phyloP scores from a whole-genome alignment of 257 asterid genomes.

The Solanum chiquidenum region DNA sequence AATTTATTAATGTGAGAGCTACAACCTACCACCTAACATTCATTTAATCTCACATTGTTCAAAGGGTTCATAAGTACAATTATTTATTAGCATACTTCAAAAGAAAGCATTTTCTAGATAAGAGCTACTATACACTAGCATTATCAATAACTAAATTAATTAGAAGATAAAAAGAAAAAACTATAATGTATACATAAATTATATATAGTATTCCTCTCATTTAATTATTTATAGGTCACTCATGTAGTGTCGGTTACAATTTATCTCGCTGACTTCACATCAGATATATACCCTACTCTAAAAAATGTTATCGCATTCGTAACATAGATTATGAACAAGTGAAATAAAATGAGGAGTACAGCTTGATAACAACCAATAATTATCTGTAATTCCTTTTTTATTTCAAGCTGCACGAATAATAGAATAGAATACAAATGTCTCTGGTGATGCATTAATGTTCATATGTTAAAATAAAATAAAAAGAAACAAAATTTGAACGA shows the following conservation, averaged over 20 bases:
- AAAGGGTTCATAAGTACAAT: neutral
- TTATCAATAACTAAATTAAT: neutral
- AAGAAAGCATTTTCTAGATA: neutral
- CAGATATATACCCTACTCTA: too few relatives aligned
- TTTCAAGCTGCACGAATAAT: slow-evolving; percentile 13
- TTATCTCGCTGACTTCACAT: neutral
- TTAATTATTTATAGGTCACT: neutral
- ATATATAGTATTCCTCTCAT: neutral
- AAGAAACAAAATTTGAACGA: slow-evolving; percentile 12
- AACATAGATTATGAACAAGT: neutral
- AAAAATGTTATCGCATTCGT: too few relatives aligned
- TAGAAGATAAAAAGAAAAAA: neutral
- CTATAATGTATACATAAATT: neutral
- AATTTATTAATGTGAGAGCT: neutral
- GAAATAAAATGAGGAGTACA: neutral
- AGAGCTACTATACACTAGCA: neutral
- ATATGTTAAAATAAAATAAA: slow-evolving; percentile 15
- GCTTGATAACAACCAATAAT: neutral
- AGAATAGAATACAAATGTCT: slow-evolving; percentile 30
- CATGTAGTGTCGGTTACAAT: neutral
- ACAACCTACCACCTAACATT: neutral
- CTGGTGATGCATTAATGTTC: slow-evolving; percentile 1
- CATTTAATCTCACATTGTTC: neutral
- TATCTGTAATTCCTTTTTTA: slow-evolving; percentile 2
- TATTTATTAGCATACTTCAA: neutral